Evolutionary conservation across 345 rosid genomes (phyloP).

Genomic region (Eutrema japonicum): DNA sequence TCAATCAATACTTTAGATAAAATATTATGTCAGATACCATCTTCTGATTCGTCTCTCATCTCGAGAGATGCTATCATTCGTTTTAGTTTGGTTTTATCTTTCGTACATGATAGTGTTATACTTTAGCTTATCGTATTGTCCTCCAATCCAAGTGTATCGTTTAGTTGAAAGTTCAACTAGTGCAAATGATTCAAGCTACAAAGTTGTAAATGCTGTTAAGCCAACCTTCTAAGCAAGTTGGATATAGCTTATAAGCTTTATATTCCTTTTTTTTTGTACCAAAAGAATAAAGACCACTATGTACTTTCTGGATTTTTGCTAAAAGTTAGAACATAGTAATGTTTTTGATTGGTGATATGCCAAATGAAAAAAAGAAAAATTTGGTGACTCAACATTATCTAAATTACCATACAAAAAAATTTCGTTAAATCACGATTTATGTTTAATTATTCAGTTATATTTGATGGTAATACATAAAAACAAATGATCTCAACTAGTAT

Average conservation of each 20-base stretch:
- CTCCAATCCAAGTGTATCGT: background rate
- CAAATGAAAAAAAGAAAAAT: background rate
- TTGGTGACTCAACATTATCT: background rate
- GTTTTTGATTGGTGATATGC: background rate
- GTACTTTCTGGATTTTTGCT: background rate
- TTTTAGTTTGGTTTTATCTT: conserved; percentile 17
- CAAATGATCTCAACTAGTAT: background rate
- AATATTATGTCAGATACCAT: conserved; percentile 6
- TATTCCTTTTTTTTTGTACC: background rate
- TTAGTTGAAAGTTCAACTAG: background rate
- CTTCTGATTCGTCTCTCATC: conserved; percentile 21
- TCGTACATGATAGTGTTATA: background rate
- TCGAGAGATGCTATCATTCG: conserved; percentile 1
- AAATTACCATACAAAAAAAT: background rate
- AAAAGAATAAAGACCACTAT: background rate
- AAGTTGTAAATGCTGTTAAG: background rate
- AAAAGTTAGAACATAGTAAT: background rate
- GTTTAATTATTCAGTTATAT: background rate
- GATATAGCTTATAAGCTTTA: background rate
- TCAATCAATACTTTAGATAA: background rate
- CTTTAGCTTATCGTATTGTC: background rate
- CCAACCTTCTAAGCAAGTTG: background rate
- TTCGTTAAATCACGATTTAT: background rate
- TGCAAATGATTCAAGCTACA: background rate
- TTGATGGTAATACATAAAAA: background rate